These are phyloP conservation scores for Vanilla planifolia DNA, from an alignment of 106 monocot species.

Conservation along the genomic window DNA sequence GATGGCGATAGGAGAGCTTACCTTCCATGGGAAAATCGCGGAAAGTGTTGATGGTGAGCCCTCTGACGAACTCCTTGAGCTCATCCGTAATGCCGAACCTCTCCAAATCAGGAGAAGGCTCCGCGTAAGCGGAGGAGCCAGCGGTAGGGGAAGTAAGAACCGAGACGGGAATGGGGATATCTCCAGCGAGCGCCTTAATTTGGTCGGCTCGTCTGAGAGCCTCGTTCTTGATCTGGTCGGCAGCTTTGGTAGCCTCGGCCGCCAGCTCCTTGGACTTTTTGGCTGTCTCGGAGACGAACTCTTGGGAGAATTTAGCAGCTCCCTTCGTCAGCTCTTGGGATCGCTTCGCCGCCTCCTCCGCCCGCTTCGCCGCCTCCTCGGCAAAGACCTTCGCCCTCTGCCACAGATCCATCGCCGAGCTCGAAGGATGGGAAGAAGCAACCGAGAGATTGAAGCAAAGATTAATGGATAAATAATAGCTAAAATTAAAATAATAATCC, in stretches of 20 bases:
- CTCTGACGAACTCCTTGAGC: slow-evolving; percentile 88
- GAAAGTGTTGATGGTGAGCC: slow-evolving; percentile 77
- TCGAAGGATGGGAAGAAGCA: background rate
- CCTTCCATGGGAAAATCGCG: slow-evolving; percentile 94
- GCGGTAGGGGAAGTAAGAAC: slow-evolving; percentile 7
- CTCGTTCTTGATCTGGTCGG: slow-evolving; percentile 39
- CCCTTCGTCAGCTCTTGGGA: slow-evolving; percentile 71
- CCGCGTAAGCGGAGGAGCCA: slow-evolving; percentile 11
- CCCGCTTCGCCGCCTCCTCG: slow-evolving; percentile 79
- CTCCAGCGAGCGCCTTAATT: slow-evolving; percentile 78
- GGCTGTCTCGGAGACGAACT: slow-evolving; percentile 58
- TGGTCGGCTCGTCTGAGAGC: slow-evolving; percentile 63
- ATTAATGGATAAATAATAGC: too few relatives aligned
- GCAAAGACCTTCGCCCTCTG: slow-evolving; percentile 65
- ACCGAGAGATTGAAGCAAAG: background rate
- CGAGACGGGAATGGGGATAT: slow-evolving; percentile 39
- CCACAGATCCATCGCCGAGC: slow-evolving; percentile 81
- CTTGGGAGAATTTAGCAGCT: slow-evolving; percentile 59
- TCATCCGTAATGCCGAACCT: slow-evolving; percentile 81
- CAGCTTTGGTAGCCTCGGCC: slow-evolving; percentile 71
- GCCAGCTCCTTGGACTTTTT: slow-evolving; percentile 71
- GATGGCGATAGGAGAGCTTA: slow-evolving; percentile 6
- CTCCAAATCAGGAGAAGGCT: slow-evolving; percentile 43
- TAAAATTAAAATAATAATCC: too few relatives aligned
- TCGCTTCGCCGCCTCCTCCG: slow-evolving; percentile 69